phyloP scores from a whole-genome alignment of 768 basidiomycete genomes.

The Galerina marginata region DNA sequence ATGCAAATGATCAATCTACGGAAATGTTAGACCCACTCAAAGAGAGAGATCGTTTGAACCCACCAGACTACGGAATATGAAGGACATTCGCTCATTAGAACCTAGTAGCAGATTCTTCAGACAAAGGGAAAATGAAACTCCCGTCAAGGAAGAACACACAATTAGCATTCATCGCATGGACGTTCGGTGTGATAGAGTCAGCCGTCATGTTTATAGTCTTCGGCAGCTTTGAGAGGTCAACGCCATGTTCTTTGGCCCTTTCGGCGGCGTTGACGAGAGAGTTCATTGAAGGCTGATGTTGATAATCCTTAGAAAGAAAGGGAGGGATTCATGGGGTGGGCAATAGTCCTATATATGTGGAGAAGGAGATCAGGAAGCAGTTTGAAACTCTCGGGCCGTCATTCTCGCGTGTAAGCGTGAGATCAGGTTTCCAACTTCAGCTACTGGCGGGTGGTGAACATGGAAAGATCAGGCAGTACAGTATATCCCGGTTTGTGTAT shows the following conservation, averaged over 20 bases:
- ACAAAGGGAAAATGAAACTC: not conserved
- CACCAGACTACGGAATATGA: slow-evolving; percentile 49
- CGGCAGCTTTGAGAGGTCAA: slow-evolving; percentile 47
- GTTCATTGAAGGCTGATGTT: slow-evolving; percentile 20
- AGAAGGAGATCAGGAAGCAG: too few species aligned
- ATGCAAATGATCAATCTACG: slow-evolving; percentile 71
- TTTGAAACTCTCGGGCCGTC: not conserved
- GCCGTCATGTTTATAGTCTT: slow-evolving; percentile 46
- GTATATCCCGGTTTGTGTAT: too few species aligned
- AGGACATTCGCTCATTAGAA: slow-evolving; percentile 44
- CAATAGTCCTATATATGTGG: too few species aligned
- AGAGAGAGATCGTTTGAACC: slow-evolving; percentile 1
- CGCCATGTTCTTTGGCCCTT: slow-evolving; percentile 37
- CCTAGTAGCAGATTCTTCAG: slow-evolving; percentile 1
- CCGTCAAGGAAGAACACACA: slow-evolving; percentile 32
- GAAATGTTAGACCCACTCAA: not conserved
- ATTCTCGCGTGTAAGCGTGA: slow-evolving; percentile 5
- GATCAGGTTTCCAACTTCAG: not conserved
- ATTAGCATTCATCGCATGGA: slow-evolving; percentile 43
- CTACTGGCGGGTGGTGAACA: too few species aligned
- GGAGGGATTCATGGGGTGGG: not conserved
- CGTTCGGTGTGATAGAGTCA: slow-evolving; percentile 47
- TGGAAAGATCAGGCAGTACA: too few species aligned
- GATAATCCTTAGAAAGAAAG: not conserved
- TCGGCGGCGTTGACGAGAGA: slow-evolving; percentile 34